Evolutionary conservation across 306 rosid species (phyloP).

Genomic region (Cucurbita argyrosperma): DNA sequence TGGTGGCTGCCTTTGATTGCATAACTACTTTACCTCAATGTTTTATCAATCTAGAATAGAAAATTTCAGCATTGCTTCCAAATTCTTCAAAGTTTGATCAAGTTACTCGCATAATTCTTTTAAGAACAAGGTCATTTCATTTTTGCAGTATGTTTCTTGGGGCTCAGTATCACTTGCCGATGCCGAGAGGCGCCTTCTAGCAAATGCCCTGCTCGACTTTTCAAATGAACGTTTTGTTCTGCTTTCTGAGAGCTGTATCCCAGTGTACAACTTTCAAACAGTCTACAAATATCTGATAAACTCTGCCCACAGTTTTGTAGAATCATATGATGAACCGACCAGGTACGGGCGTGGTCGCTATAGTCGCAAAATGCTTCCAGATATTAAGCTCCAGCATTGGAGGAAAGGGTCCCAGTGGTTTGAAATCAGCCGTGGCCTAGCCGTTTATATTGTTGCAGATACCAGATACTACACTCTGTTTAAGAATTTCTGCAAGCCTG

Average conservation of each 20-base stretch:
- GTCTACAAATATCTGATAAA: constrained; percentile 58
- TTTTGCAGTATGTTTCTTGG: constrained; percentile 59
- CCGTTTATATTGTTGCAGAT: constrained; percentile 44
- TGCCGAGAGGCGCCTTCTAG: constrained; percentile 91
- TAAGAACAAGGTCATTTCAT: not conserved
- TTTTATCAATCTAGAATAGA: not conserved
- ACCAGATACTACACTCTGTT: constrained; percentile 44
- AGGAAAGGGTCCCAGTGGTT: constrained; percentile 92
- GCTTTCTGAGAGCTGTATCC: constrained; percentile 93
- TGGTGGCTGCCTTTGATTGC: not conserved
- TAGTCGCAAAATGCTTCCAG: constrained; percentile 72
- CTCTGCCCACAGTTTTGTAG: constrained; percentile 57
- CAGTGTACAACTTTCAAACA: constrained; percentile 60
- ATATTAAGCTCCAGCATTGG: constrained; percentile 66
- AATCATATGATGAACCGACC: constrained; percentile 74
- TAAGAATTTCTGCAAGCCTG: constrained; percentile 66
- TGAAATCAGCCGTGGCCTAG: constrained; percentile 46
- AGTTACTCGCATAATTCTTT: not conserved
- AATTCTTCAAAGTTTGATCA: not conserved
- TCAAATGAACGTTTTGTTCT: constrained; percentile 86
- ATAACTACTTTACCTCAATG: not conserved
- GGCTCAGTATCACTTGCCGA: constrained; percentile 59
- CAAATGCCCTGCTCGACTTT: constrained; percentile 71
- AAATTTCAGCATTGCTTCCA: not conserved
- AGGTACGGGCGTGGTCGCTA: constrained; percentile 86